phyloP scores from a whole-genome alignment of 345 rosid species.

The Euclidium syriacum region DNA sequence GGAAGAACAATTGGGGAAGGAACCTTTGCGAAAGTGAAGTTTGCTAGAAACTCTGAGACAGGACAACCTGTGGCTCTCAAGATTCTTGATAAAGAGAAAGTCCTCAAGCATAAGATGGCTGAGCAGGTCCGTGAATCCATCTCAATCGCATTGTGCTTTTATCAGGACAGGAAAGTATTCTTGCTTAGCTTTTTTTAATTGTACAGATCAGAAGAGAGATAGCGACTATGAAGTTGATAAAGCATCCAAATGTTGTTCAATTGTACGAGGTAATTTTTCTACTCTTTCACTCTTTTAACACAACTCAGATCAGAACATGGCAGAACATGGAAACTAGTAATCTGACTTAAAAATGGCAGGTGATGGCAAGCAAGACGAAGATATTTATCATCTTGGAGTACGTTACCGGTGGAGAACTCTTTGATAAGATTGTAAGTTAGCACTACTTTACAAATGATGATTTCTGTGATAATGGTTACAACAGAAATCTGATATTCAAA shows the following conservation, averaged over 20 bases:
- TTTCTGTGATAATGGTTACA: background rate
- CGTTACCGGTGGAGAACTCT: conserved; percentile 75
- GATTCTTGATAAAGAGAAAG: conserved; percentile 95
- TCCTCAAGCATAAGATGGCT: conserved; percentile 92
- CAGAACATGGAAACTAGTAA: too few species aligned
- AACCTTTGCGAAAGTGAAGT: conserved; percentile 95
- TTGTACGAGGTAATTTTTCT: conserved; percentile 60
- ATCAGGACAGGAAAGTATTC: background rate
- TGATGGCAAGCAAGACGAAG: conserved; percentile 73
- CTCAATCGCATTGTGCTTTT: background rate
- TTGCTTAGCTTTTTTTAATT: conserved; percentile 6
- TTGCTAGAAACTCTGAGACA: conserved; percentile 82
- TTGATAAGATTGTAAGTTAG: conserved; percentile 70
- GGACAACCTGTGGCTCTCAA: conserved; percentile 86
- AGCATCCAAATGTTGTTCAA: conserved; percentile 92
- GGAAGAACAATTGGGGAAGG: conserved; percentile 99
- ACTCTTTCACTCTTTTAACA: background rate
- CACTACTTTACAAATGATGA: background rate
- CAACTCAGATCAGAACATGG: background rate
- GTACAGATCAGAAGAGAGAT: conserved; percentile 82
- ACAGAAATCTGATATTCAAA: background rate
- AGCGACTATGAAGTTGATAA: conserved; percentile 86
- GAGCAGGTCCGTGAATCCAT: conserved; percentile 61
- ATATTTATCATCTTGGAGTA: conserved; percentile 70
- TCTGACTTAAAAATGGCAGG: conserved; percentile 33